Percentiles rank a stretch among this genome's conserved stretches.
These are phyloP conservation scores for Penicillium aurantiogriseum DNA, from an alignment of 2,329 filamentous ascomycete species.

Conservation along the genomic window DNA sequence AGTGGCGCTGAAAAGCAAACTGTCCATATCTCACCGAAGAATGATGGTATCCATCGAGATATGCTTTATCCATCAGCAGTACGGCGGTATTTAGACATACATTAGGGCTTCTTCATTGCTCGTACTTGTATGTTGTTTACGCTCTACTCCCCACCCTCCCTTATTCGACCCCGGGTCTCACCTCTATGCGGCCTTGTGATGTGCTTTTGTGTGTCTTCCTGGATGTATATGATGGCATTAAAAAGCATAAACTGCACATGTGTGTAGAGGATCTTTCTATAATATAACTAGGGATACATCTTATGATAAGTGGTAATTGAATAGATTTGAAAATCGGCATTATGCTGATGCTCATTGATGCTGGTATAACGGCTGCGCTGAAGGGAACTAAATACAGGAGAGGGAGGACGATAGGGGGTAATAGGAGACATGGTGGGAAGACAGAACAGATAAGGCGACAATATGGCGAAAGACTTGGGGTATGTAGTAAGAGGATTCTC, in stretches of 20 bases:
- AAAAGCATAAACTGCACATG: too few species aligned
- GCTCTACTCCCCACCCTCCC: neutral
- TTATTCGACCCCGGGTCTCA: neutral
- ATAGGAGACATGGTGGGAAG: slow-evolving; percentile 7
- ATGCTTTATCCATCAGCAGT: neutral
- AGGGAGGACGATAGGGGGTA: slow-evolving; percentile 7
- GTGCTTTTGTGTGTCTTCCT: too few species aligned
- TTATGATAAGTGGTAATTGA: neutral
- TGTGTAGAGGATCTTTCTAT: too few species aligned
- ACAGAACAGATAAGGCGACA: slow-evolving; percentile 12
- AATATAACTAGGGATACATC: neutral
- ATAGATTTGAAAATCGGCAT: slow-evolving; percentile 22
- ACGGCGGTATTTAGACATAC: neutral
- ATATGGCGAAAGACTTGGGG: neutral
- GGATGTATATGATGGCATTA: too few species aligned
- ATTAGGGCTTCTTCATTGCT: neutral
- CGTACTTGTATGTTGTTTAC: neutral
- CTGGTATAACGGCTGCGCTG: slow-evolving; percentile 30
- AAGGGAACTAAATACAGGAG: slow-evolving; percentile 27
- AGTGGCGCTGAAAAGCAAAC: neutral
- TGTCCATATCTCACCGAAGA: neutral
- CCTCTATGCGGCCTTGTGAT: too few species aligned
- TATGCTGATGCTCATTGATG: slow-evolving; percentile 29
- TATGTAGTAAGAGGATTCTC: slow-evolving; percentile 2
- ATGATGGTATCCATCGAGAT: neutral